Evolutionary conservation across 2,329 filamentous ascomycete genomes (phyloP), one percentile per base, ranked within the genome.

Genomic region (Penicillium aurantiogriseum): DNA sequence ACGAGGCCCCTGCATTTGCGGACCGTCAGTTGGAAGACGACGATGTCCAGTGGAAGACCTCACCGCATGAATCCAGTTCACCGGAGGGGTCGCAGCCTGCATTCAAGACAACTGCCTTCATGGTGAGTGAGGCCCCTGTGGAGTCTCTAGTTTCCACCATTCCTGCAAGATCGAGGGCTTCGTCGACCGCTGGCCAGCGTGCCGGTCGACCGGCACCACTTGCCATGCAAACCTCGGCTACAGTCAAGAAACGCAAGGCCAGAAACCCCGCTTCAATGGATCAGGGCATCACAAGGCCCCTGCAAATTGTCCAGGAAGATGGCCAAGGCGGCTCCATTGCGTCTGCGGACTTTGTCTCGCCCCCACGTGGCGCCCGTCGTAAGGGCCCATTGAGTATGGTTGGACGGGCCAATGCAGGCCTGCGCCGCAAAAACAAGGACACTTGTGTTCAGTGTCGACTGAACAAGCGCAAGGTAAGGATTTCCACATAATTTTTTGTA

Each of bases 251-350:
- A 62, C 72, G 74, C 57, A 76, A 74, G 59, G 70, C 70, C 54
- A 67, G 70, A 39, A 67, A 61, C 46, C 57, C 67, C 0, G 65
- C 61, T 6, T 68, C 64, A 25, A 43, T 73, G 13, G 71, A 74
- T 9, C 67, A 72, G 31, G 63, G 61, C 15, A 61, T 60, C 49
- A 56, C 69, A 5, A 71, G 71, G 54, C 71, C 74, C 21, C 58
- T 77, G 54, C 75, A 77, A 56, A 77, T 77, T 58, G 75, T 77
- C 29, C 75, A 77, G 47, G 75, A 77, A 60, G 75, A 77, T 65
- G 75, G 75, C 6, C 69, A 74, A 57, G 75, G 75, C 19, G 74
- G 74, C 6, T 74, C 75, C 4, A 72, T 76, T 58, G 71, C 74
- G 2, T 77, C 75, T 13, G 73, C 74, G 15, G 73, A 76, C 45